Evolutionary conservation across 73 alveolate genomes (phyloP).

Genomic region (Tetrahymena malaccensis): DNA sequence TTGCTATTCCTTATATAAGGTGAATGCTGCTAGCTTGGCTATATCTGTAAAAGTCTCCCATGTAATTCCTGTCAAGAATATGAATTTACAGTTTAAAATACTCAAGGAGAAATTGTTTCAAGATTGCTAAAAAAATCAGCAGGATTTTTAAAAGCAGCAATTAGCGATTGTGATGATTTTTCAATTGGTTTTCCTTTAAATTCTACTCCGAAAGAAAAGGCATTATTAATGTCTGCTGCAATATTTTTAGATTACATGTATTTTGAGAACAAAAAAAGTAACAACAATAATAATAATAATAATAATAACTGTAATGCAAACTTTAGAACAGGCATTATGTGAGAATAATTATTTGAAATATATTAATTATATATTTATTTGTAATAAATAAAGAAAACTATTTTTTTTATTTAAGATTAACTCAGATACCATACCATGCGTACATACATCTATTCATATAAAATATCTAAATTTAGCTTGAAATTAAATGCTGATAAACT

Average conservation of each 20-base stretch:
- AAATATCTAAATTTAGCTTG: too few relatives aligned
- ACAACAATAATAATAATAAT: too few relatives aligned
- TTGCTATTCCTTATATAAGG: not conserved
- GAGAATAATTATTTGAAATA: too few relatives aligned
- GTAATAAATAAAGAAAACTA: too few relatives aligned
- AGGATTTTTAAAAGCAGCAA: not conserved
- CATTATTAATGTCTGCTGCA: not conserved
- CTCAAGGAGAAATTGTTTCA: not conserved
- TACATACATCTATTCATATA: too few relatives aligned
- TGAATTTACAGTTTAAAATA: not conserved
- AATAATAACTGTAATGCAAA: too few relatives aligned
- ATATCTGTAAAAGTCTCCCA: not conserved
- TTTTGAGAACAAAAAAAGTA: not conserved
- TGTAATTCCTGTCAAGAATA: not conserved
- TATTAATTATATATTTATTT: too few relatives aligned
- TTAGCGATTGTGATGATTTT: not conserved
- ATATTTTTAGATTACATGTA: not conserved
- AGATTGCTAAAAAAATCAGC: not conserved
- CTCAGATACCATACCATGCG: too few relatives aligned
- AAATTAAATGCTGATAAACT: too few relatives aligned
- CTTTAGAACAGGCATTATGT: too few relatives aligned
- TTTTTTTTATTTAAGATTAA: too few relatives aligned
- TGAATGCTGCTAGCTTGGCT: not conserved
- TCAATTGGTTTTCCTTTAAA: not conserved
- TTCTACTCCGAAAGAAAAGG: not conserved